Evolutionary conservation across 139 green algal species (phyloP).

Genomic region (Picochlorum sp.): DNA sequence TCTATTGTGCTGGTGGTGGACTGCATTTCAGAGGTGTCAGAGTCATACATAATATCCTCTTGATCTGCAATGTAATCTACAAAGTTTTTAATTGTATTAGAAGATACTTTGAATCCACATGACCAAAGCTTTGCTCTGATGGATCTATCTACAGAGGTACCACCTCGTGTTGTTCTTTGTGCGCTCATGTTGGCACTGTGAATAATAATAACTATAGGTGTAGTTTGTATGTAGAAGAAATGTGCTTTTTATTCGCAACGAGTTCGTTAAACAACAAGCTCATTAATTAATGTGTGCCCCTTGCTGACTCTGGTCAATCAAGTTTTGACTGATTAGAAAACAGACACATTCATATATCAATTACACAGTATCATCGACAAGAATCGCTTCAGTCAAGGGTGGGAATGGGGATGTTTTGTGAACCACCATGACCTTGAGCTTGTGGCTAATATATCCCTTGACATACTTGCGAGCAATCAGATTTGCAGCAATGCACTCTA

Average conservation of each 20-base stretch:
- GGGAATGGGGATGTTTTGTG: conserved; percentile 32
- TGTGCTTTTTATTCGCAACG: no score
- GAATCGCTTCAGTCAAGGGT: neutral
- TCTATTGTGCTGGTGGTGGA: no score
- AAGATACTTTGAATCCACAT: neutral
- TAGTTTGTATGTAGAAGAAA: no score
- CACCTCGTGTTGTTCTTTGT: neutral
- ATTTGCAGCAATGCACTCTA: conserved; percentile 80
- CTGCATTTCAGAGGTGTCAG: no score
- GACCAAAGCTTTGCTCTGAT: conserved; percentile 1
- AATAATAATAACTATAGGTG: no score
- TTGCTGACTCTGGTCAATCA: neutral
- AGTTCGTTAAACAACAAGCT: no score
- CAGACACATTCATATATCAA: no score
- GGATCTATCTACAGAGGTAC: neutral
- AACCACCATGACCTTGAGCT: conserved; percentile 59
- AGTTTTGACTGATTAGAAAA: neutral
- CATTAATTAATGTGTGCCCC: neutral
- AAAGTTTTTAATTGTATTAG: conserved; percentile 9
- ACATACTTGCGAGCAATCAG: conserved; percentile 76
- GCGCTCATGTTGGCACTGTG: no score
- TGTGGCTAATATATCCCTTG: conserved; percentile 79
- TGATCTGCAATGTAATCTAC: neutral
- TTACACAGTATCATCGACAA: neutral
- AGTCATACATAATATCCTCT: neutral